Conservation (phyloP, 2,329 filamentous ascomycete genomes). For the Alternaria angustiovoidea region DNA sequence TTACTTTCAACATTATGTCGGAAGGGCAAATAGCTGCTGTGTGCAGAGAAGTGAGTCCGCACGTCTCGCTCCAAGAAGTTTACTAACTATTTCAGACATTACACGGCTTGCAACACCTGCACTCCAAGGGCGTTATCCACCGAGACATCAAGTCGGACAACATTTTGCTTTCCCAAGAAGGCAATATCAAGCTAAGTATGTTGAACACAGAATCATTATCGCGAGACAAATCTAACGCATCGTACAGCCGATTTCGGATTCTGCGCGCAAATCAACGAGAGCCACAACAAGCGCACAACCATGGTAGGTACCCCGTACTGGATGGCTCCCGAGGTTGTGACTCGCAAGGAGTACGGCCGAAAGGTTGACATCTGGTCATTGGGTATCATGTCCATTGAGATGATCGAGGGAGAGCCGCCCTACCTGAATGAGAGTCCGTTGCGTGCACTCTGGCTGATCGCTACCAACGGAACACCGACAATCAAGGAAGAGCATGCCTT, state of each 20-base stretch:
- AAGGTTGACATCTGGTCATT: constrained; percentile 99
- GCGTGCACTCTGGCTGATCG: constrained; percentile 92
- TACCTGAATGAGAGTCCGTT: constrained; percentile 96
- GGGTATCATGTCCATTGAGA: constrained; percentile 99
- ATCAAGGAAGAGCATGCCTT: constrained; percentile 93
- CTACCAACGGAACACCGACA: constrained; percentile 91
- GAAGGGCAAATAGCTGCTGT: constrained; percentile 97
- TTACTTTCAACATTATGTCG: constrained; percentile 99
- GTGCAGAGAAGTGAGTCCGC: constrained; percentile 75
- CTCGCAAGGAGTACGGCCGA: constrained; percentile 94
- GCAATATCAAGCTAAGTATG: constrained; percentile 96
- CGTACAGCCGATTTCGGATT: constrained; percentile 91
- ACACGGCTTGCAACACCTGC: constrained; percentile 89
- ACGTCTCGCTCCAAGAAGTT: not conserved
- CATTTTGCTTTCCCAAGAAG: constrained; percentile 90
- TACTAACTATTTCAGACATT: constrained; percentile 66
- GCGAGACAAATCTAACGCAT: constrained; percentile 10
- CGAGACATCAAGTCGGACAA: constrained; percentile 99
- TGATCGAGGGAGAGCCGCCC: constrained; percentile 98
- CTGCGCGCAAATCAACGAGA: constrained; percentile 97
- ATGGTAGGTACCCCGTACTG: constrained; percentile 99
- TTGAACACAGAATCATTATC: constrained; percentile 5
- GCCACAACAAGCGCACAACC: constrained; percentile 95
- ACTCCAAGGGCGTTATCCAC: constrained; percentile 98
- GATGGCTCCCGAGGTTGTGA: constrained; percentile 99